Evolutionary conservation across 1,139 yeast genomes (phyloP).

Genomic region (Blastobotrys arbuscula): DNA sequence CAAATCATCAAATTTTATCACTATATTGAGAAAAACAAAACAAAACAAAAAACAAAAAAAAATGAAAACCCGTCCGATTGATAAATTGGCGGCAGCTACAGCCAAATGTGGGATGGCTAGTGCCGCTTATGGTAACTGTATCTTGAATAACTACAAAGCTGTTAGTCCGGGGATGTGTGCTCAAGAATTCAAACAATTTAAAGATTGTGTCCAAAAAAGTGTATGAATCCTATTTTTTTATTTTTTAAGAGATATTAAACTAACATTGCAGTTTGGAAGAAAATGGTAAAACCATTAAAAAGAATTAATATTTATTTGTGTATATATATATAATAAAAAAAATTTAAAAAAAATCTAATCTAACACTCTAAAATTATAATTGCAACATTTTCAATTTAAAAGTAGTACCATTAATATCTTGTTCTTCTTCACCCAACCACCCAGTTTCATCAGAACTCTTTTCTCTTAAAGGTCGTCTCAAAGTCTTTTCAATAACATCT

Average conservation of each 20-base stretch:
- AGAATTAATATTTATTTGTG: neutral
- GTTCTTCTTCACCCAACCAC: slow-evolving; percentile 84
- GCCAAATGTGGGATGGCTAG: slow-evolving; percentile 18
- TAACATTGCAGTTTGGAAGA: slow-evolving; percentile 9
- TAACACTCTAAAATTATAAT: slow-evolving; percentile 37
- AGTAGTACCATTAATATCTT: slow-evolving; percentile 76
- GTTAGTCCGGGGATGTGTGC: slow-evolving; percentile 53
- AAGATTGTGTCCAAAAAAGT: slow-evolving; percentile 47
- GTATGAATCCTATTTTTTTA: slow-evolving; percentile 21
- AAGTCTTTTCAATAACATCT: slow-evolving; percentile 67
- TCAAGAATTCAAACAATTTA: slow-evolving; percentile 50
- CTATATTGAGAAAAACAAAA: too few relatives aligned
- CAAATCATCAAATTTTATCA: too few relatives aligned
- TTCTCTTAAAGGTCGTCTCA: slow-evolving; percentile 48
- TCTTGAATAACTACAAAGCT: slow-evolving; percentile 49
- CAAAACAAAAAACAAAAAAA: too few relatives aligned
- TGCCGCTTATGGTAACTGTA: slow-evolving; percentile 53
- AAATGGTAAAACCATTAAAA: too few relatives aligned
- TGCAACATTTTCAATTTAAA: slow-evolving; percentile 76
- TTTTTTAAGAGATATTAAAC: neutral
- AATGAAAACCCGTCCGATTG: slow-evolving; percentile 8
- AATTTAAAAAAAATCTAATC: too few relatives aligned
- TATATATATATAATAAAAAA: neutral
- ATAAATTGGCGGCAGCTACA: slow-evolving; percentile 18
- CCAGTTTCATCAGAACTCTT: slow-evolving; percentile 25